These are phyloP conservation scores for Daldinia grandis DNA, from an alignment of 495 filamentous ascomycete genomes.

Conservation along the genomic window DNA sequence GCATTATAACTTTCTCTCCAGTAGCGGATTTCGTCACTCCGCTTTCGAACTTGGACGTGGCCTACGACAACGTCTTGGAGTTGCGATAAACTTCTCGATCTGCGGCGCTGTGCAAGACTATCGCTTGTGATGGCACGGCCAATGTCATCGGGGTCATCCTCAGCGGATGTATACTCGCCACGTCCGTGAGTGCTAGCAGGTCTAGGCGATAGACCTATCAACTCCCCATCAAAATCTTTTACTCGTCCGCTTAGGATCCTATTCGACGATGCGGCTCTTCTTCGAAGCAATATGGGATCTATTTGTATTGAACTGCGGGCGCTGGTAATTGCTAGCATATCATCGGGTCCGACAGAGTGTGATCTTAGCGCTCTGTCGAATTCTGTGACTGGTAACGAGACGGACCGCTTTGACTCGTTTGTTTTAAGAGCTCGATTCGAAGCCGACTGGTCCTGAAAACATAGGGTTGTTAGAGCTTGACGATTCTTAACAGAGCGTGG, in stretches of 20 bases:
- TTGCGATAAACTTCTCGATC: constrained; percentile 63
- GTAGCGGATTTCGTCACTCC: constrained; percentile 66
- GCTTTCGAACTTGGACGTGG: constrained; percentile 49
- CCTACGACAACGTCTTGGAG: constrained; percentile 50
- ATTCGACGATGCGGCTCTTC: constrained; percentile 49
- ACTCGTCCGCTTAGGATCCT: constrained; percentile 45
- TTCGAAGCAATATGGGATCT: constrained; percentile 44
- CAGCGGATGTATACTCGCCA: constrained; percentile 42
- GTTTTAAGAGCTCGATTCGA: constrained; percentile 44
- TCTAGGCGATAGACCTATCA: constrained; percentile 61
- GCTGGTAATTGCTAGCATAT: constrained; percentile 56
- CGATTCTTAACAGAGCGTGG: background rate
- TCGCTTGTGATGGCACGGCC: constrained; percentile 64
- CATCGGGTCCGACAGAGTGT: constrained; percentile 61
- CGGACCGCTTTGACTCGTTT: constrained; percentile 56
- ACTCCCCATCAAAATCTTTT: constrained; percentile 45
- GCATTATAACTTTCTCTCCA: constrained; percentile 64
- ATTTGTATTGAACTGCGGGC: constrained; percentile 58
- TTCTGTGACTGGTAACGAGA: constrained; percentile 63
- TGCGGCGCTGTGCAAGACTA: constrained; percentile 51
- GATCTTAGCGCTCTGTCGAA: constrained; percentile 61
- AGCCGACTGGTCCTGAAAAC: constrained; percentile 54
- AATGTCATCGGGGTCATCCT: constrained; percentile 57
- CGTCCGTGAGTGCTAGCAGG: constrained; percentile 63
- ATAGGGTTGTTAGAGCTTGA: constrained; percentile 1